Percentiles rank a stretch among this genome's conserved stretches.
Conservation (phyloP, 2,329 filamentous ascomycete species). For the Drechslera avenae region DNA sequence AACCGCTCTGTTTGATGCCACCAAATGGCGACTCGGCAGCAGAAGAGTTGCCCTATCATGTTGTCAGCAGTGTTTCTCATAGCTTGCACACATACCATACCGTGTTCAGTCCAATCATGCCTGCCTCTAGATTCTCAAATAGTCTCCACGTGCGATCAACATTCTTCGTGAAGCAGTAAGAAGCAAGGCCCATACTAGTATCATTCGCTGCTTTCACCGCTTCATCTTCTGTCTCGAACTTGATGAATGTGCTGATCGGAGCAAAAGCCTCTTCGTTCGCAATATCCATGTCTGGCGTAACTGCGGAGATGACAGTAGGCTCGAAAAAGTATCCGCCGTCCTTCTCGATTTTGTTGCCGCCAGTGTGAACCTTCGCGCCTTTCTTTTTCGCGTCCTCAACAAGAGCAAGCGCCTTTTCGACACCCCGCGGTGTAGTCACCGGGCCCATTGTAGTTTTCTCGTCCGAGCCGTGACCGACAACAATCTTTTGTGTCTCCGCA, state of each 20-base stretch:
- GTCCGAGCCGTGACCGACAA: conserved; percentile 65
- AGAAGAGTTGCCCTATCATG: conserved; percentile 60
- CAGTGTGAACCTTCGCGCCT: conserved; percentile 68
- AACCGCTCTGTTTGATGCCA: conserved; percentile 70
- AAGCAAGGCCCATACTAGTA: conserved; percentile 68
- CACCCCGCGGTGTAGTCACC: conserved; percentile 60
- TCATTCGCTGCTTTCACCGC: conserved; percentile 65
- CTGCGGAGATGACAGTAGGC: conserved; percentile 67
- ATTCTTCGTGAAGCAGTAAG: conserved; percentile 72
- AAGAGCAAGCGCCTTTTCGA: conserved; percentile 64
- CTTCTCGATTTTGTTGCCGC: conserved; percentile 58
- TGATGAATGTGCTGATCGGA: conserved; percentile 66
- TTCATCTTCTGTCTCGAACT: conserved; percentile 70
- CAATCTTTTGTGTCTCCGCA: conserved; percentile 59
- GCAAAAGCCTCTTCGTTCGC: conserved; percentile 68
- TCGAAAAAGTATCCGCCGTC: conserved; percentile 70
- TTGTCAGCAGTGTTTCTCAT: conserved; percentile 8
- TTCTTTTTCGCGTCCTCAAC: conserved; percentile 67
- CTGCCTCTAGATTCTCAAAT: conserved; percentile 70
- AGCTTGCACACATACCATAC: conserved; percentile 37
- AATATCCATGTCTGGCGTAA: conserved; percentile 63
- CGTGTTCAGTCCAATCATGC: conserved; percentile 72
- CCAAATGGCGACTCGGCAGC: conserved; percentile 71
- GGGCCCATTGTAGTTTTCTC: conserved; percentile 65
- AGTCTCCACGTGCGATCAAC: conserved; percentile 69